These are phyloP conservation scores for Cyclotella kingstonii DNA, from an alignment of 108 stramenopile genomes.

Conservation along the genomic window DNA sequence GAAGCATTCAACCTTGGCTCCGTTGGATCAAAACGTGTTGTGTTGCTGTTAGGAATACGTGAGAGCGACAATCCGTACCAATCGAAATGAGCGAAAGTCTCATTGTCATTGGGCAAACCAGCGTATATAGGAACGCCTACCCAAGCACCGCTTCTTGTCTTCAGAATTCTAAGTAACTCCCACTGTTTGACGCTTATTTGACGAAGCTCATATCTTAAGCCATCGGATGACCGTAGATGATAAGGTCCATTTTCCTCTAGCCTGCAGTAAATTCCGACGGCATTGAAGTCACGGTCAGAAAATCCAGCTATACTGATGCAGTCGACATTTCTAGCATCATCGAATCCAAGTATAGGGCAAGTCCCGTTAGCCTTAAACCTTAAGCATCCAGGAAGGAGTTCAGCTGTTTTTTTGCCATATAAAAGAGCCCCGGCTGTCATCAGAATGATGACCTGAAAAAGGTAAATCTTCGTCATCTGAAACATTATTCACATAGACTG, in stretches of 20 bases:
- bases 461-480: not conserved
- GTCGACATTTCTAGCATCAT: not conserved
- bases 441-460: not conserved
- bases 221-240: not conserved
- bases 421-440: not conserved
- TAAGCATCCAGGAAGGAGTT: not conserved
- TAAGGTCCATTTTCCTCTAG: not conserved
- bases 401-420: not conserved
- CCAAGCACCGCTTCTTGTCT: not conserved
- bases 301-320: not conserved
- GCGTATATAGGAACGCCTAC: not conserved
- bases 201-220: not conserved
- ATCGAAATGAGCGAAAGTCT: not conserved
- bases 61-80: not conserved
- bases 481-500: not conserved
- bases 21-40: not conserved
- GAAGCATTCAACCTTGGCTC: not conserved
- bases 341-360: not conserved
- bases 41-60: not conserved
- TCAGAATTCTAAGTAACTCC: not conserved
- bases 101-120: not conserved
- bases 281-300: not conserved
- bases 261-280: slow-evolving; percentile 2
- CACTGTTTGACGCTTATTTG: not conserved
- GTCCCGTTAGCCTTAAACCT: not conserved